A percentile compares a stretch with the other conserved stretches of the same genome.
phyloP scores from a whole-genome alignment of 2,329 filamentous ascomycete genomes.

The Nigrospora osmanthi region DNA sequence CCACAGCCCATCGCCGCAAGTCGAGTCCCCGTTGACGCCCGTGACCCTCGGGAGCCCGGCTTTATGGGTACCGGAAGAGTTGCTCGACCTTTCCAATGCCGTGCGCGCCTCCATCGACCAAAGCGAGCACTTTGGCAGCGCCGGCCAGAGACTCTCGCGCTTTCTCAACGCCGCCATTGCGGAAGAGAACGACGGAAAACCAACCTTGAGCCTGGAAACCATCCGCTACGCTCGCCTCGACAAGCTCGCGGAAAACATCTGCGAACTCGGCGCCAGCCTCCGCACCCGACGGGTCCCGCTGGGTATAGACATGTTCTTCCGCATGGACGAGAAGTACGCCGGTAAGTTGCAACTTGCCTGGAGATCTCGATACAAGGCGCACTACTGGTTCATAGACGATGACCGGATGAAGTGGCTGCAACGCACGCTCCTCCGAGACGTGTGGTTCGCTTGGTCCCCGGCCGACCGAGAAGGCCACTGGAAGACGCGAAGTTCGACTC shows the following conservation, averaged over 20 bases:
- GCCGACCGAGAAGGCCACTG: constrained; percentile 19
- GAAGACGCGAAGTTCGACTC: constrained; percentile 24
- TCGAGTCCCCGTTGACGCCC: too few species aligned
- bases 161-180: constrained; percentile 30
- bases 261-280: constrained; percentile 28
- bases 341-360: constrained; percentile 32
- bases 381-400: constrained; percentile 37
- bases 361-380: constrained; percentile 34
- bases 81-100: constrained; percentile 34
- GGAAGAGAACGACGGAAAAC: constrained; percentile 26
- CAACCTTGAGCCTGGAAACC: constrained; percentile 27
- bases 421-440: too few species aligned
- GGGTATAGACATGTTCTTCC: too few species aligned
- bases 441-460: too few species aligned
- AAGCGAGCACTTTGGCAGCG: constrained; percentile 14
- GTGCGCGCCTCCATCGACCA: constrained; percentile 27
- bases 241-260: constrained; percentile 34
- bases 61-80: constrained; percentile 8
- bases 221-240: constrained; percentile 26
- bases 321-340: constrained; percentile 13
- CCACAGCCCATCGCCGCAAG: too few species aligned
- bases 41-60: constrained; percentile 6
- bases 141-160: constrained; percentile 15
- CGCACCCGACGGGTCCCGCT: too few species aligned
- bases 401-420: constrained; percentile 13